Base-by-base conservation (phyloP, 2,329 filamentous ascomycete genomes). In the Raffaelea deltoideospora region DNA sequence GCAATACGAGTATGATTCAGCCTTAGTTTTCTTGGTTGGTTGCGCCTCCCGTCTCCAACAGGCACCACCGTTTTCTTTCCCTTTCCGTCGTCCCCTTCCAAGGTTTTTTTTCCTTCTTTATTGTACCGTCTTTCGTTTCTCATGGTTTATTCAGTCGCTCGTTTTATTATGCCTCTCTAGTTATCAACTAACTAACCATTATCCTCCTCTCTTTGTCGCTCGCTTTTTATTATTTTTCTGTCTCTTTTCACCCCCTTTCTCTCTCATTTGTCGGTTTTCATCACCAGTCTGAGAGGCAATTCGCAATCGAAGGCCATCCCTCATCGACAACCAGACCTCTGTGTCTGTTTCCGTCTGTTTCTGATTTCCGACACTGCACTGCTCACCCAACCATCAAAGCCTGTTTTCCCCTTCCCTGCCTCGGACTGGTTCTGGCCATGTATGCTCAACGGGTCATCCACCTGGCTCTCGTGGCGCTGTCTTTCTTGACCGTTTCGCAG, bases 401-500 rank as follows among this genome's bases (percentile, higher is more conserved):
- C 26, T 14, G 6, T 33, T 33, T 10, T 22, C 15, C 19, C 13
- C n/a, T 33, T 14, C 19, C 13, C 18, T 22, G 18, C 17, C 18
- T 26, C 20, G 4, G n/a, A n/a, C n/a, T n/a, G n/a, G n/a, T n/a
- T n/a, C n/a, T n/a, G n/a, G 17, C 35, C 38, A 73, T 74, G 69
- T 63, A 64, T 49, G 53, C 61, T 21, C 55, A 53, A 37, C 59
- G 59, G 39, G 45, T 65, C 34, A 41, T 69, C 24, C 56, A 63
- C 47, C 50, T 71, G 41, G 51, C 72, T 39, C 48, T 70, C 43
- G 52, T 68, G 45, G 64, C 63, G 31, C 53, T 72, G 35, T 64
- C 64, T 31, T 49, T 67, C 40, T 43, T 61, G 37, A 57, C 56
- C 32, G 53, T 65, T 27, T 61, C 61, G 31, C 64, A 70, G 46